A percentile compares a stretch with the other conserved stretches of the same genome.
Evolutionary conservation across 2,329 filamentous ascomycete species (phyloP).

Genomic region (Clonostachys rhizophaga): DNA sequence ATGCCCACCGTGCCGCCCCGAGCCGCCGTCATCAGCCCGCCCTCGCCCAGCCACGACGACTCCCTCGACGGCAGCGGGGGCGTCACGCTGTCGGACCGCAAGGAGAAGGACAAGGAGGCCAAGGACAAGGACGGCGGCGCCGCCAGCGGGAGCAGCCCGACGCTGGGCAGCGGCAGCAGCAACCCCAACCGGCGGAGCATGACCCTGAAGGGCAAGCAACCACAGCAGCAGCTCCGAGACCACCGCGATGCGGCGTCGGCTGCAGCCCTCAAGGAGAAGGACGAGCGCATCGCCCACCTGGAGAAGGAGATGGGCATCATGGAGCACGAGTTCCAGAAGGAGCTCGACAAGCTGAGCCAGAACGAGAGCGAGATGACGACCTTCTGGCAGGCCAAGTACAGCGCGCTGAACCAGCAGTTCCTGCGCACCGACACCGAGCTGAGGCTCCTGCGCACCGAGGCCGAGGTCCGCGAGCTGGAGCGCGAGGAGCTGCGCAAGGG

Average conservation of each 20-base stretch:
- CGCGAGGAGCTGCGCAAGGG: constrained; percentile 43
- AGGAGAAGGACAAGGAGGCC: constrained; percentile 19
- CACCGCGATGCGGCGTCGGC: background rate
- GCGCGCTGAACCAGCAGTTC: constrained; percentile 45
- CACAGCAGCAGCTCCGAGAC: background rate
- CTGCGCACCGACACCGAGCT: constrained; percentile 48
- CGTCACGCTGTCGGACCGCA: background rate
- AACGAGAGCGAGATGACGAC: constrained; percentile 50
- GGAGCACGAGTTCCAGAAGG: constrained; percentile 46
- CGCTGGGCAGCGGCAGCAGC: constrained; percentile 8
- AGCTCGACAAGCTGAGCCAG: constrained; percentile 47
- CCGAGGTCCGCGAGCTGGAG: constrained; percentile 40
- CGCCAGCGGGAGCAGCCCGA: background rate
- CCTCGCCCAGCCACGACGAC: constrained; percentile 12
- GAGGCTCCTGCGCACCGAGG: constrained; percentile 42
- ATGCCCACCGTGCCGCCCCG: constrained; percentile 21
- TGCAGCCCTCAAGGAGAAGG: constrained; percentile 10
- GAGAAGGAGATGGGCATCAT: constrained; percentile 46
- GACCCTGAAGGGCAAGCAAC: background rate
- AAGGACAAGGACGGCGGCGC: constrained; percentile 5
- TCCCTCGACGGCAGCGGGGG: constrained; percentile 10
- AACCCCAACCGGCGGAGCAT: constrained; percentile 1
- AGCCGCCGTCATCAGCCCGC: constrained; percentile 14
- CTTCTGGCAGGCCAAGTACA: constrained; percentile 55
- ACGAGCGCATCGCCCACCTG: constrained; percentile 46